These are phyloP conservation scores for Phytophthora agathidicida DNA, from an alignment of 352 stramenopile species.

Conservation along the genomic window DNA sequence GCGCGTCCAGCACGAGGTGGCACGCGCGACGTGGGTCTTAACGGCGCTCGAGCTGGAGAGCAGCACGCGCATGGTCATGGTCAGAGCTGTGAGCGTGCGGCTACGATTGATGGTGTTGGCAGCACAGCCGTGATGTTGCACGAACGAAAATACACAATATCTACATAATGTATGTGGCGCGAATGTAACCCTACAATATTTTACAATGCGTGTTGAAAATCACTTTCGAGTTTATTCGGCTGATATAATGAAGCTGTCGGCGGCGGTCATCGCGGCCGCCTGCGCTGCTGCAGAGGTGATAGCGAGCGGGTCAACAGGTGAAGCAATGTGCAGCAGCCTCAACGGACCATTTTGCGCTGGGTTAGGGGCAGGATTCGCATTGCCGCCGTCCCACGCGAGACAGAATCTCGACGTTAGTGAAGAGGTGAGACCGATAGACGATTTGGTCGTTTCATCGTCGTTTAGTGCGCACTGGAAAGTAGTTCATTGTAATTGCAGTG, in stretches of 20 bases:
- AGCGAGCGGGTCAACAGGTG: background rate
- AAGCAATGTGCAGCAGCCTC: conserved; percentile 57
- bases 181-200: conserved; percentile 15
- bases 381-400: conserved; percentile 42
- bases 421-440: conserved; percentile 34
- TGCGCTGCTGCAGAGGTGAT: conserved; percentile 7
- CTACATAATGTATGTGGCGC: background rate
- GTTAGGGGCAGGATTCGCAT: conserved; percentile 31
- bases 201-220: conserved; percentile 19
- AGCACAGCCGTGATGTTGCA: conserved; percentile 8
- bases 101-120: conserved; percentile 34
- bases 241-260: conserved; percentile 20
- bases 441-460: background rate
- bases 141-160: conserved; percentile 6
- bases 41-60: conserved; percentile 37
- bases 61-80: conserved; percentile 52
- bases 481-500: background rate
- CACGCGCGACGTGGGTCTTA: conserved; percentile 38
- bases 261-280: conserved; percentile 1
- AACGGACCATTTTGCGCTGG: conserved; percentile 68
- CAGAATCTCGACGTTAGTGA: conserved; percentile 50
- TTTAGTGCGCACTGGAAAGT: too few relatives aligned
- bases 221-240: conserved; percentile 10
- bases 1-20: conserved; percentile 49
- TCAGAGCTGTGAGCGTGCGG: conserved; percentile 19